Evolutionary conservation across 2,329 filamentous ascomycete species (phyloP).

Genomic region (Lachnellula suecica): DNA sequence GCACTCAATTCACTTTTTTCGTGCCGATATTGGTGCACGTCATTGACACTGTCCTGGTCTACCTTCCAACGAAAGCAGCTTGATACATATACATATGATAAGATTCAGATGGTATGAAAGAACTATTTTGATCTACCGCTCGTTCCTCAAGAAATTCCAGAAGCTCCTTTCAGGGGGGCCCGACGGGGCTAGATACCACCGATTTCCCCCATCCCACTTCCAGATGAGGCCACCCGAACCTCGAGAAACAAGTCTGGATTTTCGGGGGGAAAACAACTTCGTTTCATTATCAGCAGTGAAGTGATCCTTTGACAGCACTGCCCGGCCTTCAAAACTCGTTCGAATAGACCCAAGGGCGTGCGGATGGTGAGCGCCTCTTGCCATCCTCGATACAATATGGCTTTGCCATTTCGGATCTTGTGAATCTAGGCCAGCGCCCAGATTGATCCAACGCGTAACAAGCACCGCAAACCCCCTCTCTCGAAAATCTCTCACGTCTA

Average conservation of each 20-base stretch:
- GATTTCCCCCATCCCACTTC: slow-evolving; percentile 4
- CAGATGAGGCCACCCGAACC: slow-evolving; percentile 10
- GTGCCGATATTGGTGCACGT: too few species aligned
- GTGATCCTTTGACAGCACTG: too few species aligned
- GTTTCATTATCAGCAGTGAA: too few species aligned
- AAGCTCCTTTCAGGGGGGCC: slow-evolving; percentile 10
- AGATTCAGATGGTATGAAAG: too few species aligned
- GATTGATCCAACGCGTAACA: slow-evolving; percentile 18
- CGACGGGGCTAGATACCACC: slow-evolving; percentile 13
- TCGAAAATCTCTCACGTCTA: slow-evolving; percentile 15
- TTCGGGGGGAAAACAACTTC: too few species aligned
- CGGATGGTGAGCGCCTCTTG: slow-evolving; percentile 11
- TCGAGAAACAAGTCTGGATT: slow-evolving; percentile 3
- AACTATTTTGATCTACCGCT: too few species aligned
- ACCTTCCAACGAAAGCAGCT: too few species aligned
- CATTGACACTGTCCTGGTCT: too few species aligned
- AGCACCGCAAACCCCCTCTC: slow-evolving; percentile 10
- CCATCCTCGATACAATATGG: slow-evolving; percentile 6
- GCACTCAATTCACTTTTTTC: too few species aligned
- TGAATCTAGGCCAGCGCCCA: slow-evolving; percentile 15
- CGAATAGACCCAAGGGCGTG: slow-evolving; percentile 11
- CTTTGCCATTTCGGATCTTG: slow-evolving; percentile 18
- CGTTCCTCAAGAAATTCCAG: slow-evolving; percentile 5
- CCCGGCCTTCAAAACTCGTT: slow-evolving; percentile 17
- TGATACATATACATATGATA: too few species aligned